A percentile compares a stretch with the other conserved stretches of the same genome.
These are phyloP conservation scores for Trichoderma erinaceum DNA, from an alignment of 495 filamentous ascomycete species.

Conservation along the genomic window DNA sequence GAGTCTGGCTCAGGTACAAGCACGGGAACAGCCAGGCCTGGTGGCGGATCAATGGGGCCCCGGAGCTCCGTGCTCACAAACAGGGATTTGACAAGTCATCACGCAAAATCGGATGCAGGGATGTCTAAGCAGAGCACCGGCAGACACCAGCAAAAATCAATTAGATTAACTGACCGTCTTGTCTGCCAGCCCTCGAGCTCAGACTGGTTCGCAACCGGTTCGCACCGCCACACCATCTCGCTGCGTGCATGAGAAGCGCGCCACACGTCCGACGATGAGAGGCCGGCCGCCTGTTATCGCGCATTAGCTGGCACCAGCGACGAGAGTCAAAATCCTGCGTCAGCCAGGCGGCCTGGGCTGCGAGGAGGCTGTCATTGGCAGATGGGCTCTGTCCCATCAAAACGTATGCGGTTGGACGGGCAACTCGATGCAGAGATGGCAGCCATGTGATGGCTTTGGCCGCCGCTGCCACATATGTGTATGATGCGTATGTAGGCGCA, in stretches of 20 bases:
- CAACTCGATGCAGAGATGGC: no score
- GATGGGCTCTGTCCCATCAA: no score
- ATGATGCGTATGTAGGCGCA: no score
- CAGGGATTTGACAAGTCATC: constrained; percentile 9
- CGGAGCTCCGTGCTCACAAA: constrained; percentile 2
- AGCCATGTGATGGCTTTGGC: no score
- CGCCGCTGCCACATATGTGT: no score
- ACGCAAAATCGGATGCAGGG: not conserved
- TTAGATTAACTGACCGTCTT: not conserved
- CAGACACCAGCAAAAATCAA: not conserved
- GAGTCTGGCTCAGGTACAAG: not conserved
- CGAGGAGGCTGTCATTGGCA: no score
- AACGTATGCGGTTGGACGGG: no score
- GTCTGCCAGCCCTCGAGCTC: not conserved
- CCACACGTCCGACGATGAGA: constrained; percentile 10
- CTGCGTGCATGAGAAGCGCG: not conserved
- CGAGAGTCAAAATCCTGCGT: not conserved
- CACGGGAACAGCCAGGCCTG: not conserved
- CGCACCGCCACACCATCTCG: not conserved
- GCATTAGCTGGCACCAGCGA: not conserved
- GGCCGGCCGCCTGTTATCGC: not conserved
- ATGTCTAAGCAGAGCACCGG: not conserved
- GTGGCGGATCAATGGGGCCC: constrained; percentile 12
- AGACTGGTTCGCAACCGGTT: constrained; percentile 2
- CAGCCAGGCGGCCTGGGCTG: no score